Conservation (phyloP, 106 monocot species). For the Dioscorea alata region DNA sequence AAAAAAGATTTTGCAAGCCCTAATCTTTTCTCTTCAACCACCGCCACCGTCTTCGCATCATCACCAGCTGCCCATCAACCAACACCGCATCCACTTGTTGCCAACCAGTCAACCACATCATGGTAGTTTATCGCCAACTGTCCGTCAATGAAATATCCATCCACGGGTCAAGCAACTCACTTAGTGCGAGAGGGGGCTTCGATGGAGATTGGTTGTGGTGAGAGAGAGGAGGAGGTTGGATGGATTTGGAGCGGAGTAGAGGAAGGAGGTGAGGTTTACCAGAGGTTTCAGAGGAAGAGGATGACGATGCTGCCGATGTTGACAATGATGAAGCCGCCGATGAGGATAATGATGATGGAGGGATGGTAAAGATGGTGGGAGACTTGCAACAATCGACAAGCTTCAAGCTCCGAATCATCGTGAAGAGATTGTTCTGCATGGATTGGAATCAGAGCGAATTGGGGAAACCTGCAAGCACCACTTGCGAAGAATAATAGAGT, state of each 20-base stretch:
- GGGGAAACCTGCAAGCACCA: too few species aligned
- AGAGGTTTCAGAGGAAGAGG: neutral
- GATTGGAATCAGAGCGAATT: too few species aligned
- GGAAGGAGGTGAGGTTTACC: constrained; percentile 23
- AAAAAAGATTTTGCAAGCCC: too few species aligned
- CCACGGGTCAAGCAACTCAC: too few species aligned
- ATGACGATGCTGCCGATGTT: neutral
- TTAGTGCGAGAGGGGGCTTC: too few species aligned
- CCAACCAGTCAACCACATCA: too few species aligned
- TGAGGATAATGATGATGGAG: constrained; percentile 7
- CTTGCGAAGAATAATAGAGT: neutral
- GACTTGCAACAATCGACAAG: constrained; percentile 80
- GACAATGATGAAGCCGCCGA: neutral
- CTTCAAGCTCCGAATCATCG: constrained; percentile 79
- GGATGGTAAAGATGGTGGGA: constrained; percentile 46
- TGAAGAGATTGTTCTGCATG: constrained; percentile 82
- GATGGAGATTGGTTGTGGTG: constrained; percentile 12
- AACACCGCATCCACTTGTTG: too few species aligned
- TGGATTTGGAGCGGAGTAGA: constrained; percentile 38
- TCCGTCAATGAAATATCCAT: too few species aligned
- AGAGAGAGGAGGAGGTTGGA: constrained; percentile 11
- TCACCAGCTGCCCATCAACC: too few species aligned
- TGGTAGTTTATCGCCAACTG: too few species aligned
- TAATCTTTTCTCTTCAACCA: too few species aligned
- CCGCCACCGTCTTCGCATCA: too few species aligned